phyloP scores from a whole-genome alignment of 345 rosid genomes.

The Rhizophora apiculata region DNA sequence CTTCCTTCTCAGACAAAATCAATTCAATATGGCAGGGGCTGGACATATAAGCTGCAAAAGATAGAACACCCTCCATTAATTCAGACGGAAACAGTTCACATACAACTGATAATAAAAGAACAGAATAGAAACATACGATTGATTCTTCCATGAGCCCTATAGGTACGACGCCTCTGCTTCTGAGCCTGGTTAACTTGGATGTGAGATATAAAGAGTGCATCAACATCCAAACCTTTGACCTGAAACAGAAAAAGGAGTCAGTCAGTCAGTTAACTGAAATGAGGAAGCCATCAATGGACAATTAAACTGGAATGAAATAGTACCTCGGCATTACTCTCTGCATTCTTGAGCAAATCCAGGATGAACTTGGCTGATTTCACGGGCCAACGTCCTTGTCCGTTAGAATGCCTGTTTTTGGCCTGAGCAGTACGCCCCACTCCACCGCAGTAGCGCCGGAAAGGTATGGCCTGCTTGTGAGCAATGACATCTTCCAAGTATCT shows the following conservation, averaged over 20 bases:
- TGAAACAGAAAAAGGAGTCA: constrained; percentile 13
- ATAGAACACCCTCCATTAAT: background rate
- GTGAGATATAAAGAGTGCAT: constrained; percentile 74
- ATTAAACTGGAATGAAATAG: background rate
- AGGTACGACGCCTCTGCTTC: constrained; percentile 93
- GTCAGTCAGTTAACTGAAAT: background rate
- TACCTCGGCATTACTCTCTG: constrained; percentile 98
- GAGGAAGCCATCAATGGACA: background rate
- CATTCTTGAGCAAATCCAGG: constrained; percentile 87
- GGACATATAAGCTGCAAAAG: constrained; percentile 81
- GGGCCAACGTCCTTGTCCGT: constrained; percentile 99
- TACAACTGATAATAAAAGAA: background rate
- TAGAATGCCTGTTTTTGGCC: constrained; percentile 94
- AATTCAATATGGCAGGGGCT: constrained; percentile 96
- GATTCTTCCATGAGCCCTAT: constrained; percentile 97
- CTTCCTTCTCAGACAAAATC: constrained; percentile 88
- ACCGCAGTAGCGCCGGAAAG: constrained; percentile 90
- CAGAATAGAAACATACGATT: constrained; percentile 52
- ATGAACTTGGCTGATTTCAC: constrained; percentile 83
- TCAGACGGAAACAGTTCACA: too few relatives aligned
- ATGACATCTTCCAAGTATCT: constrained; percentile 94
- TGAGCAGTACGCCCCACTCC: constrained; percentile 99
- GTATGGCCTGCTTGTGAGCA: constrained; percentile 98
- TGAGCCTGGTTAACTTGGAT: constrained; percentile 96
- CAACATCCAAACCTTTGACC: constrained; percentile 98